A percentile compares a stretch with the other conserved stretches of the same genome.
Evolutionary conservation across 345 rosid genomes (phyloP).

Genomic region (Chamaenerion angustifolium): DNA sequence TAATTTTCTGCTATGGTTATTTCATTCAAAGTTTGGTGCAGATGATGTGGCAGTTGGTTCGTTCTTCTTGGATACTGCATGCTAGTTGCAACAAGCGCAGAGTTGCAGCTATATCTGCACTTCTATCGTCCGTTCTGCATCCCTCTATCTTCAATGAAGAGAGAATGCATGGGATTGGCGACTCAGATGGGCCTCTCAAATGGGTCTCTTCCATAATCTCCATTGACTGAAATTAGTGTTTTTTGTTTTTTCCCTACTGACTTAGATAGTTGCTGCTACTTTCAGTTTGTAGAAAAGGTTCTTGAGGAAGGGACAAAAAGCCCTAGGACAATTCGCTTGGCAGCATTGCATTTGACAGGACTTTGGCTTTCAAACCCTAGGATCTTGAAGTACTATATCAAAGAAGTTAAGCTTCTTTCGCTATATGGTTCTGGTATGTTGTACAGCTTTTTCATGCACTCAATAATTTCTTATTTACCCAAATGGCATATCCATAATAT

Average conservation of each 20-base stretch:
- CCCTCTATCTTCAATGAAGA: slow-evolving; percentile 48
- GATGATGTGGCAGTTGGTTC: slow-evolving; percentile 88
- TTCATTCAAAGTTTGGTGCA: slow-evolving; percentile 13
- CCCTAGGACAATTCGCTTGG: slow-evolving; percentile 95
- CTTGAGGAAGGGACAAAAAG: slow-evolving; percentile 87
- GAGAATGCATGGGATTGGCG: slow-evolving; percentile 48
- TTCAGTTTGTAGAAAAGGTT: slow-evolving; percentile 72
- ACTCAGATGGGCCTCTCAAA: slow-evolving; percentile 65
- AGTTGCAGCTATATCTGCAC: slow-evolving; percentile 83
- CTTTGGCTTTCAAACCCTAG: slow-evolving; percentile 66
- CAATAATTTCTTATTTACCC: no score
- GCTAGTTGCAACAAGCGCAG: slow-evolving; percentile 80
- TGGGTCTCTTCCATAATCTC: slow-evolving; percentile 39
- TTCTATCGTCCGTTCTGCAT: slow-evolving; percentile 77
- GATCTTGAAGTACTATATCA: slow-evolving; percentile 56
- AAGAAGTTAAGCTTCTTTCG: slow-evolving; percentile 74
- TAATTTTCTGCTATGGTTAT: background rate
- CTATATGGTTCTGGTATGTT: slow-evolving; percentile 78
- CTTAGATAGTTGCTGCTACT: background rate
- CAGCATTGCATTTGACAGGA: slow-evolving; percentile 86
- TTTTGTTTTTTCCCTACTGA: background rate
- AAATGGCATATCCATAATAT: background rate
- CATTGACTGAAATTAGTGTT: background rate
- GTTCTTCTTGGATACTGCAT: slow-evolving; percentile 81
- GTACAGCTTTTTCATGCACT: no score